Evolutionary conservation across 768 basidiomycete genomes (phyloP).

Genomic region (Auriscalpium vulgare): DNA sequence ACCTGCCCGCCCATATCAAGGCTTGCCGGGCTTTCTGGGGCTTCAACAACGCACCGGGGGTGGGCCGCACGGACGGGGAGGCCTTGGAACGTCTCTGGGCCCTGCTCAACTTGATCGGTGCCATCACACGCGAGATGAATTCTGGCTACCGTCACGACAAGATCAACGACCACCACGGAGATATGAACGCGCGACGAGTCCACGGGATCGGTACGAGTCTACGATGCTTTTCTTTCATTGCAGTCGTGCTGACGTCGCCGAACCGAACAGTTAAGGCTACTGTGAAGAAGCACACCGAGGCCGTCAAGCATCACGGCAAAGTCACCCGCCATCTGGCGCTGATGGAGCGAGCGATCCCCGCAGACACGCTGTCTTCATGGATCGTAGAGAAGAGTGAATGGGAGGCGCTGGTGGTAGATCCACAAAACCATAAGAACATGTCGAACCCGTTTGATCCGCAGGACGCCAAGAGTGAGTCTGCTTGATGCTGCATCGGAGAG

Average conservation of each 20-base stretch:
- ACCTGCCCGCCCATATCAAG: slow-evolving; percentile 6
- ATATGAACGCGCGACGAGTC: not conserved
- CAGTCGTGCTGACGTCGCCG: not conserved
- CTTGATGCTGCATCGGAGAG: not conserved
- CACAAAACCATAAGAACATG: not conserved
- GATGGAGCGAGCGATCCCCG: too few relatives aligned
- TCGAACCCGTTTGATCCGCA: too few relatives aligned
- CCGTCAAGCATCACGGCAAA: too few relatives aligned
- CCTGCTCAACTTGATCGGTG: slow-evolving; percentile 1
- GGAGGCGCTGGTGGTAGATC: not conserved
- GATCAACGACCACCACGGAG: not conserved
- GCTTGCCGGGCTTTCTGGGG: not conserved
- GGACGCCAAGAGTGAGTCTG: not conserved
- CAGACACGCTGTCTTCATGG: not conserved
- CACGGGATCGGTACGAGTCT: slow-evolving; percentile 7
- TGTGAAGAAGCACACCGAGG: too few relatives aligned
- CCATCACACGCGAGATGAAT: slow-evolving; percentile 10
- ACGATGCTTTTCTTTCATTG: not conserved
- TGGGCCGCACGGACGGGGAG: slow-evolving; percentile 4
- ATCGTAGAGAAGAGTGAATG: not conserved
- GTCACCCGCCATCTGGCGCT: too few relatives aligned
- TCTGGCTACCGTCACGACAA: slow-evolving; percentile 8
- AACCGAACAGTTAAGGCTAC: too few relatives aligned
- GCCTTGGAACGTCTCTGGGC: slow-evolving; percentile 12
- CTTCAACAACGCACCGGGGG: slow-evolving; percentile 9